Evolutionary conservation across 169 alveolate species (phyloP).

Genomic region (Cryptosporidium viatorum): DNA sequence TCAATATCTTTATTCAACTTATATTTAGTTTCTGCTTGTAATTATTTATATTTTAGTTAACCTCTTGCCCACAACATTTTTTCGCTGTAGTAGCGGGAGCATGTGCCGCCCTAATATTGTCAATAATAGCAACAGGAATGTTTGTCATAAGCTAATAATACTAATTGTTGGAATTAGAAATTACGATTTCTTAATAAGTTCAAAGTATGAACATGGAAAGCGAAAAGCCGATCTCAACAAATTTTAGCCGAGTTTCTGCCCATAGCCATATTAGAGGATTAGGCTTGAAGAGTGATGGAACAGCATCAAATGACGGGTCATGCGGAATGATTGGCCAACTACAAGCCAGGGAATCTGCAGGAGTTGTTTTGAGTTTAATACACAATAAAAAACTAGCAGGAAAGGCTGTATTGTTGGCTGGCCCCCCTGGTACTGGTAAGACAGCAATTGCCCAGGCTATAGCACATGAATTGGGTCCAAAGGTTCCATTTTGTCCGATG

Average conservation of each 20-base stretch:
- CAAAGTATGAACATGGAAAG: background rate
- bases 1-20: background rate
- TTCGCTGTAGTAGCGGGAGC: background rate
- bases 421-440: constrained; percentile 99
- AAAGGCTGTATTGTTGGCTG: constrained; percentile 87
- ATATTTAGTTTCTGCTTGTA: background rate
- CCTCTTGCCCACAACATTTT: background rate
- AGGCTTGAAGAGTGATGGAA: constrained; percentile 95
- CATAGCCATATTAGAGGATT: constrained; percentile 99
- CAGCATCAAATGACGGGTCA: constrained; percentile 84
- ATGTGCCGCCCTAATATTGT: background rate
- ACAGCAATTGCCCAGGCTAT: constrained; percentile 99
- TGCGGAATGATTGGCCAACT: constrained; percentile 98
- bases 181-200: background rate
- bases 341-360: constrained; percentile 99
- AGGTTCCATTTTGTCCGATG: constrained; percentile 99
- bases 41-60: background rate
- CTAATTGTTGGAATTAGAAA: background rate
- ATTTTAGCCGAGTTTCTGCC: constrained; percentile 90
- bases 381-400: constrained; percentile 98
- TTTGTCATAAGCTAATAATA: background rate
- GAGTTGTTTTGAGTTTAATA: constrained; percentile 97
- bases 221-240: background rate
- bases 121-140: background rate
- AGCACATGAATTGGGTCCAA: constrained; percentile 98